These are phyloP conservation scores for Hypoxylon fragiforme DNA, from an alignment of 495 filamentous ascomycete genomes.

Conservation along the genomic window DNA sequence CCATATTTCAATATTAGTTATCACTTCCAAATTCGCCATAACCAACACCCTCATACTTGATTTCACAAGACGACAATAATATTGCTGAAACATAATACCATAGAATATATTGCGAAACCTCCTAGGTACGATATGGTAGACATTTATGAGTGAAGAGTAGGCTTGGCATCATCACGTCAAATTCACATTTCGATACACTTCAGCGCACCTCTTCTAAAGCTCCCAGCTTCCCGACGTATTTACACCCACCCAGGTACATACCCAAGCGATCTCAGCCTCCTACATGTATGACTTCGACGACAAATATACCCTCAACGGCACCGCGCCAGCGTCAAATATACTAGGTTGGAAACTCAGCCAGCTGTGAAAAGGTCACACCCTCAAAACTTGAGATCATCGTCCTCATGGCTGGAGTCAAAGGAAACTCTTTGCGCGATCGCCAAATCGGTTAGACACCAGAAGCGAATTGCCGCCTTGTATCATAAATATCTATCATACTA, in stretches of 20 bases:
- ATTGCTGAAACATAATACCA: background rate
- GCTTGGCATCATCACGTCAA: too few species aligned
- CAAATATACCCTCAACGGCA: constrained; percentile 6
- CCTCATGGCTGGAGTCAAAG: constrained; percentile 67
- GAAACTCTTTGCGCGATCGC: constrained; percentile 86
- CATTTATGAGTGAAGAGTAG: constrained; percentile 5
- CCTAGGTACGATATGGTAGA: background rate
- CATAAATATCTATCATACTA: background rate
- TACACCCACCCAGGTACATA: background rate
- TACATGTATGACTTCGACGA: constrained; percentile 28
- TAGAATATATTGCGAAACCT: background rate
- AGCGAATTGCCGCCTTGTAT: background rate
- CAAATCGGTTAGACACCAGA: constrained; percentile 73
- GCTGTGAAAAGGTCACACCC: background rate
- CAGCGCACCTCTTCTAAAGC: too few species aligned
- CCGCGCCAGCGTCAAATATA: constrained; percentile 15
- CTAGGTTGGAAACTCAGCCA: background rate
- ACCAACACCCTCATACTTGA: background rate
- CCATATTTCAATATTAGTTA: too few species aligned
- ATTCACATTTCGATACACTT: too few species aligned
- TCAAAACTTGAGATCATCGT: background rate
- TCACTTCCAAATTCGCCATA: too few species aligned
- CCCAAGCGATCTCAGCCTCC: background rate
- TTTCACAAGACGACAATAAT: background rate
- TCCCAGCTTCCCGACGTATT: too few species aligned